Conservation (phyloP, 805 yeast species). For the Saccharomyces eubayanus region DNA sequence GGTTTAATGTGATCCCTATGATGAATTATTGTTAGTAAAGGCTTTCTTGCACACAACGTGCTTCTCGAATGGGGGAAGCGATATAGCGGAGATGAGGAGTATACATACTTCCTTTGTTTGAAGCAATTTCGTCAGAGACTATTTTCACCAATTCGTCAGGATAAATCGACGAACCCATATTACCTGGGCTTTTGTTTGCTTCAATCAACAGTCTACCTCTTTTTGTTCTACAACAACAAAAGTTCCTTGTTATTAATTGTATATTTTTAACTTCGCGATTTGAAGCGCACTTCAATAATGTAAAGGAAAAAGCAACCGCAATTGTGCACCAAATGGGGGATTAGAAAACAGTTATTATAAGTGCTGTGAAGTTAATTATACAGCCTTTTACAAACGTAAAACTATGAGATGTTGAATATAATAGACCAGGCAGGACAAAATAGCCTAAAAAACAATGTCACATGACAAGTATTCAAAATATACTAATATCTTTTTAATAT, state of each 20-base stretch:
- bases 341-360: no score
- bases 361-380: no score
- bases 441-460: no score
- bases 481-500: no score
- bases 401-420: no score
- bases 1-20: slow-evolving; percentile 8
- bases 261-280: neutral
- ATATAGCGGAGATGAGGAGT: neutral
- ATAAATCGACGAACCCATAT: slow-evolving; percentile 7
- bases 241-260: neutral
- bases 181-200: neutral
- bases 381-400: no score
- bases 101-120: slow-evolving; percentile 25
- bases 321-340: no score
- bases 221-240: neutral
- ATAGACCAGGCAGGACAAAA: no score
- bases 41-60: neutral
- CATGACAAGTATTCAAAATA: no score
- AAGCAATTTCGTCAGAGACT: slow-evolving; percentile 26
- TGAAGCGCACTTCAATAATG: neutral
- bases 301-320: no score
- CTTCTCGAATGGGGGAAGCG: neutral
- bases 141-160: slow-evolving; percentile 29
- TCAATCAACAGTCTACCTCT: neutral
- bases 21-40: slow-evolving; percentile 2